Base-by-base conservation (phyloP, 192 early-diverging fungal genomes). In the Gamsiella multidivaricata region DNA sequence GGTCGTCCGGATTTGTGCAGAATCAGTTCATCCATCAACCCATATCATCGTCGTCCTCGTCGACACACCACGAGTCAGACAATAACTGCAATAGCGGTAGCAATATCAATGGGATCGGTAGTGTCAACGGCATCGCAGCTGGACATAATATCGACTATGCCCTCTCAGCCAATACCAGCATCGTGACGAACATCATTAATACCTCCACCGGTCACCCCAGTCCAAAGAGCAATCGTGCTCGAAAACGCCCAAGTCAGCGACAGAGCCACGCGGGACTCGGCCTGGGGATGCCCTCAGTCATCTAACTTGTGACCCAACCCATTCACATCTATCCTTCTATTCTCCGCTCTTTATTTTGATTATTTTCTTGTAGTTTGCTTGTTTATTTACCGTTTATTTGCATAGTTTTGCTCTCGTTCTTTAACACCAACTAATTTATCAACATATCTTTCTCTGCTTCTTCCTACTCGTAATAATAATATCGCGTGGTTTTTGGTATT, bases 191-290 rank as follows among this genome's bases (percentile, higher is more conserved):
- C 50, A 54, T n/a, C 17, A 5, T 17, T 15, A 31, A 31, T 45
- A 49, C 55, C 46, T 34, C 23, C 28, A 43, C 59, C 2, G 62
- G 34, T 17, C 41, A 58, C 23, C 25, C 54, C 25, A 34, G 29
- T 32, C 43, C 51, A 3, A 43, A 66, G 36, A 49, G 42, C 25
- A 51, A n/a, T 57, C 53, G 54, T 3, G 26, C n/a, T 18, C 58
- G 68, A 8, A 70, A 61, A 23, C 68, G 59, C 8, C 57, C 28
- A 36, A 70, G 59, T 56, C 68, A 70, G 39, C 47, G 36, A 54
- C 41, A 32, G 10, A 32, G 28, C 6, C 66, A 49, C 17, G 0
- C 51, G 6, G 54, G 65, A 47, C 50, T 61, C 32, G 59, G 59
- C 1, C 33, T 70, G 36, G 56, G 34, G 28, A 23, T 69, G 46